Evolutionary conservation across 2,329 filamentous ascomycete genomes (phyloP).

Genomic region (Ascochyta fabae): DNA sequence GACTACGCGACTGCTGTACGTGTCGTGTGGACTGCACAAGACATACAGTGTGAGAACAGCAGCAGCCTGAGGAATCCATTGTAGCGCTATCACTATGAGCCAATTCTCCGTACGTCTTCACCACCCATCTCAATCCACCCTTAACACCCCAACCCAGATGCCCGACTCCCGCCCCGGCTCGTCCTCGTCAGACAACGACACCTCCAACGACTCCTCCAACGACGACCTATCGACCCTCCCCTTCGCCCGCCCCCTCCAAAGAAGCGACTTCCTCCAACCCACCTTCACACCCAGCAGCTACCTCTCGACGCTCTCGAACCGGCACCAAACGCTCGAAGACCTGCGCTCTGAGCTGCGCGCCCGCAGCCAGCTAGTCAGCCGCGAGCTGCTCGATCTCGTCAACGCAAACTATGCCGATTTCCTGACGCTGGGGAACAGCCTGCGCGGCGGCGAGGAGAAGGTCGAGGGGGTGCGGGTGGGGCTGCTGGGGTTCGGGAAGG

Average conservation of each 20-base stretch:
- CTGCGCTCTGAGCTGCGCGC: constrained; percentile 84
- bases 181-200: constrained; percentile 45
- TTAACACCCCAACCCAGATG: constrained; percentile 15
- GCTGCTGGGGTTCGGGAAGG: constrained; percentile 81
- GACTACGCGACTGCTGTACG: constrained; percentile 6
- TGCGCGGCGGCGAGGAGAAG: constrained; percentile 87
- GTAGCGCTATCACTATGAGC: constrained; percentile 50
- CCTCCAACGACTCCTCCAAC: constrained; percentile 46
- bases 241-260: constrained; percentile 84
- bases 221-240: constrained; percentile 73
- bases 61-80: neutral
- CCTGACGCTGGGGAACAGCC: constrained; percentile 77
- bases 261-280: constrained; percentile 77
- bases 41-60: too few relatives aligned
- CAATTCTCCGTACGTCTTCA: constrained; percentile 54
- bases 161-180: constrained; percentile 21
- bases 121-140: neutral
- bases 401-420: constrained; percentile 96
- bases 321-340: constrained; percentile 96
- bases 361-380: constrained; percentile 77
- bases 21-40: neutral
- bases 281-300: constrained; percentile 82
- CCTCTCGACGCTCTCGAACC: constrained; percentile 80
- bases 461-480: constrained; percentile 90
- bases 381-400: constrained; percentile 90